phyloP scores from a whole-genome alignment of 306 rosid species.

The Ceratonia siliqua region DNA sequence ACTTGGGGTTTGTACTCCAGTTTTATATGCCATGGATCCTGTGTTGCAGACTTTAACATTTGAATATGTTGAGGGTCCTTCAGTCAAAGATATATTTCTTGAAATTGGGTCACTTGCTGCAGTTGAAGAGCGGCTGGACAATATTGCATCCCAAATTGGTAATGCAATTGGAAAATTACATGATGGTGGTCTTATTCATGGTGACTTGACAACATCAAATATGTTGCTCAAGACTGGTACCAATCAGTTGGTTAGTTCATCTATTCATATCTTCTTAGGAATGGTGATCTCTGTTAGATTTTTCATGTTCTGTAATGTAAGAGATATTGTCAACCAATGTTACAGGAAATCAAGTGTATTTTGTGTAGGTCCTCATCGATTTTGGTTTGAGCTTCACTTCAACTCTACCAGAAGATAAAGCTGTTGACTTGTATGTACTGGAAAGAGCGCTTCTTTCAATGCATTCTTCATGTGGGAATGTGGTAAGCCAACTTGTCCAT shows the following conservation, averaged over 20 bases:
- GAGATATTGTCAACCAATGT: conserved; percentile 28
- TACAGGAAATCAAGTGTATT: conserved; percentile 17
- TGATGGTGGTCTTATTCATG: conserved; percentile 86
- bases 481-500: conserved; percentile 52
- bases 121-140: conserved; percentile 46
- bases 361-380: conserved; percentile 74
- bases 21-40: conserved; percentile 66
- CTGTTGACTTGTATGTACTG: conserved; percentile 86
- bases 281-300: not conserved
- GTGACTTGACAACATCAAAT: conserved; percentile 90
- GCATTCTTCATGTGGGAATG: conserved; percentile 92
- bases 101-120: conserved; percentile 56
- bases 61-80: conserved; percentile 75
- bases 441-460: conserved; percentile 88
- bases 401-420: conserved; percentile 88
- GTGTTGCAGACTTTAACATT: conserved; percentile 66
- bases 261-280: not conserved
- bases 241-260: conserved; percentile 67
- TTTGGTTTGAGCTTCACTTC: conserved; percentile 92
- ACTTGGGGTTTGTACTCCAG: conserved; percentile 82
- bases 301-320: not conserved
- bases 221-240: conserved; percentile 61
- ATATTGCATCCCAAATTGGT: conserved; percentile 76
- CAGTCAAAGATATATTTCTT: conserved; percentile 75
- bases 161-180: conserved; percentile 77